phyloP scores from a whole-genome alignment of 371 early-diverging fungal species.

The Mortierella polycephala region DNA sequence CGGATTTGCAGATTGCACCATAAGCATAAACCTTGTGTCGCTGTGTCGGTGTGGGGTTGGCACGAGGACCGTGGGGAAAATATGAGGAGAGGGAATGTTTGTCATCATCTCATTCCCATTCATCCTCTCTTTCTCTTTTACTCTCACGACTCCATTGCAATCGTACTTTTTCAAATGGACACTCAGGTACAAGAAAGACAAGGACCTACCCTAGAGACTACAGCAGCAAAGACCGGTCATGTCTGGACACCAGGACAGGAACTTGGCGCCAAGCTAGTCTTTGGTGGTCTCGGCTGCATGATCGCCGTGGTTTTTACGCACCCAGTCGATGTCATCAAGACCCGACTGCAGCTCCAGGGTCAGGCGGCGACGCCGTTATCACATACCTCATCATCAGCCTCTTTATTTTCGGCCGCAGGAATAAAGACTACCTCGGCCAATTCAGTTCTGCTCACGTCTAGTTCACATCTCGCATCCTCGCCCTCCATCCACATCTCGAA shows the following conservation, averaged over 20 bases:
- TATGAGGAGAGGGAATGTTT: too few species aligned
- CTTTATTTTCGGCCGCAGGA: constrained; percentile 1
- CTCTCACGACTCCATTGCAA: too few species aligned
- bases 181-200: too few species aligned
- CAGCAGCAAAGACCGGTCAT: constrained; percentile 5
- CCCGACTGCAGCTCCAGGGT: constrained; percentile 61
- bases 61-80: too few species aligned
- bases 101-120: too few species aligned
- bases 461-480: constrained; percentile 19
- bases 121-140: too few species aligned
- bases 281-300: constrained; percentile 60
- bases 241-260: constrained; percentile 44
- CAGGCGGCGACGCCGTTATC: constrained; percentile 16
- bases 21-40: too few species aligned
- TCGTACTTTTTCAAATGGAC: too few species aligned
- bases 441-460: constrained; percentile 7
- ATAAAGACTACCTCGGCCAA: constrained; percentile 4
- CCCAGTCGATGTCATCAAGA: constrained; percentile 64
- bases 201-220: neutral
- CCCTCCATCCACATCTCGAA: constrained; percentile 11
- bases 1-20: too few species aligned
- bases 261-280: constrained; percentile 45
- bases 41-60: too few species aligned
- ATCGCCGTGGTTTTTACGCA: constrained; percentile 58
- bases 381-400: constrained; percentile 2